Conservation (phyloP, 352 stramenopile species). For the Globisporangium mamillatum region DNA sequence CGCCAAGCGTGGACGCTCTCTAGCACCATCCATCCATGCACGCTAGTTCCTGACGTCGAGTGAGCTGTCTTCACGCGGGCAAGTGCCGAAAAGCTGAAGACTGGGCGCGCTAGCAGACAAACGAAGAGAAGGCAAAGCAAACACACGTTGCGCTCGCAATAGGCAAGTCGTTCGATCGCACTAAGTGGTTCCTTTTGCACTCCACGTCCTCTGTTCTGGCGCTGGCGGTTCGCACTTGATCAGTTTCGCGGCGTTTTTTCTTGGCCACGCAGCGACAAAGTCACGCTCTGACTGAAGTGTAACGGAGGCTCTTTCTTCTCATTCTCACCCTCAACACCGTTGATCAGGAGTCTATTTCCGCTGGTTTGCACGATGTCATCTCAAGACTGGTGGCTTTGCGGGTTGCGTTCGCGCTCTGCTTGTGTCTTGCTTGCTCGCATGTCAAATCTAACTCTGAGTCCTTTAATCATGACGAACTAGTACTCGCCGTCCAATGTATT, state of each 20-base stretch:
- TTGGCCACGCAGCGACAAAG: neutral
- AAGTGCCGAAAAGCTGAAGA: neutral
- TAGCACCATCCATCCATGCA: conserved; percentile 10
- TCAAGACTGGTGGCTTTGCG: neutral
- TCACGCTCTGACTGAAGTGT: neutral
- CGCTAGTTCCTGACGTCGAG: neutral
- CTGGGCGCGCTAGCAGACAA: neutral
- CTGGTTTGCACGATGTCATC: neutral
- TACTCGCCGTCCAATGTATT: neutral
- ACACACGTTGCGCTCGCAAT: neutral
- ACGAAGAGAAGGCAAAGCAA: neutral
- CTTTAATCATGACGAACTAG: neutral
- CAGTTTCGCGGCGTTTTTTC: neutral
- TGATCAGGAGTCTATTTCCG: neutral
- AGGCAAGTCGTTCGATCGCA: neutral
- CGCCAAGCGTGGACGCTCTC: neutral
- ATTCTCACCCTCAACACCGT: neutral
- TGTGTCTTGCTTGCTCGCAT: neutral
- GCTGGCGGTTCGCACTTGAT: neutral
- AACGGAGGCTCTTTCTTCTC: neutral
- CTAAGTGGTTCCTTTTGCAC: neutral
- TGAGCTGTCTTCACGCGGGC: neutral
- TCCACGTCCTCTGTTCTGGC: neutral
- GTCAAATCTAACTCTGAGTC: neutral
- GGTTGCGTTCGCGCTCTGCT: neutral